Evolutionary conservation across 2,329 filamentous ascomycete species (phyloP), one percentile per base, ranked within the genome.

Genomic region (Ceratocystis diversiconidia): DNA sequence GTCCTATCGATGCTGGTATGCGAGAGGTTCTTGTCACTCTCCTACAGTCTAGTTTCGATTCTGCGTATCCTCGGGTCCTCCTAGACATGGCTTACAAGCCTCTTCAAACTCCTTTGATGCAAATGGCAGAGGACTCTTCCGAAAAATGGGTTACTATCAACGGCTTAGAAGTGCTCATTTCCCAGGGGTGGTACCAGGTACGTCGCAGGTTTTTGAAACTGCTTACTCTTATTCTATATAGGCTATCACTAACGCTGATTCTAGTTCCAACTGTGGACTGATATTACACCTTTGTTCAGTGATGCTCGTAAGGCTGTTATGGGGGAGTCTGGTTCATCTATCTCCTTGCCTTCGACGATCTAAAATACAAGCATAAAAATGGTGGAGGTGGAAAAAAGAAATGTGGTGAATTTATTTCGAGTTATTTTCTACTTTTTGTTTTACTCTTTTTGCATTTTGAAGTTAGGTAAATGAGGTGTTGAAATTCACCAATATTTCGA

Each of bases 1-100:
- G 82, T 68, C 88, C 92, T 0, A 88, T 97, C 68, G 92, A 96
- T 69, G 71, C 81, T 0, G 76, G 75, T 10, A 85, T 96, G 75
- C 80, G 82, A 25, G 83, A 86, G 70, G 79, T 88, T 1, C 76
- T 96, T 8, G 75, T 79, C 17, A 71, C 85, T 43, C 72, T 85
- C n/a, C 76, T 77, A 66, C 75, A 72, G 68, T 73, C 70, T 69
- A 73, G 71, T 68, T 71, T 65, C 71, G 73, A 72, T 69, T 66
- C 66, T 28, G 75, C 75, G 63, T 75, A 75, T 5, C 76, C 75
- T 30, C 81, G 82, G 22, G 82, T 94, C 12, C 76, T 97, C 68
- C 77, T 97, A 2, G 94, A 99, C 75, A 96, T 99, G 92, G 92
- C 94, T 1, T 99, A 99, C 75, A 95, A 92, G 75, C 94, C 94